Conservation (phyloP, 768 basidiomycete genomes). For the Lenzites betulinus region DNA sequence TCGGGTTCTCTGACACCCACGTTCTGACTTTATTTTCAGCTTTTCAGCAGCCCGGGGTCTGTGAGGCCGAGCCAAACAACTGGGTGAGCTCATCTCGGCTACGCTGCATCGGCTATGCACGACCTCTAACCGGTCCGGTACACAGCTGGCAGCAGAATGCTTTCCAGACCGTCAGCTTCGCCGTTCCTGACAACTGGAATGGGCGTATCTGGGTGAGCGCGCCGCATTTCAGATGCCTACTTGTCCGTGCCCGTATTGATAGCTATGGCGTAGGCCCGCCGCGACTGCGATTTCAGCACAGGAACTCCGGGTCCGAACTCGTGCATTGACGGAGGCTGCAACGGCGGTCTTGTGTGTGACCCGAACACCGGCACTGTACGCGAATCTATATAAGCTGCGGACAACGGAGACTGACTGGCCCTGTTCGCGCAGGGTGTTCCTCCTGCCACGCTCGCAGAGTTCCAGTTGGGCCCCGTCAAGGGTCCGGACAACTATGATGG, state of each 20-base stretch:
- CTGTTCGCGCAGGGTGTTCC: constrained; percentile 32
- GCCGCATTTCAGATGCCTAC: neutral
- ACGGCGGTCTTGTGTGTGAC: constrained; percentile 42
- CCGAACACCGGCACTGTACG: constrained; percentile 39
- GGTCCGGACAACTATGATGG: constrained; percentile 38
- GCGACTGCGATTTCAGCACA: constrained; percentile 39
- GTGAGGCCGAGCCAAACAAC: constrained; percentile 33
- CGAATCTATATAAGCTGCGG: neutral
- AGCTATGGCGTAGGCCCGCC: constrained; percentile 32
- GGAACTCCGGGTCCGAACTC: constrained; percentile 28
- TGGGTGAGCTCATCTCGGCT: constrained; percentile 23
- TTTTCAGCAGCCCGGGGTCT: constrained; percentile 38
- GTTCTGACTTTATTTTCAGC: constrained; percentile 13
- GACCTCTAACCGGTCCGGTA: neutral
- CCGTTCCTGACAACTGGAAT: constrained; percentile 42
- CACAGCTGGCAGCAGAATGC: constrained; percentile 31
- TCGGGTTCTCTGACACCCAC: neutral
- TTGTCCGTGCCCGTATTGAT: no score
- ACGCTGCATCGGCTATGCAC: neutral
- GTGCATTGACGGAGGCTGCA: constrained; percentile 43
- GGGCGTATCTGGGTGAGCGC: constrained; percentile 40
- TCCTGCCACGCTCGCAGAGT: constrained; percentile 40
- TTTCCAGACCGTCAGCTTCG: constrained; percentile 32
- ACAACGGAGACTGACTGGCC: neutral
- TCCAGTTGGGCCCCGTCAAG: constrained; percentile 32